Evolutionary conservation across 2,329 filamentous ascomycete genomes (phyloP), one percentile per base, ranked within the genome.

Genomic region (Xylaria sp.): DNA sequence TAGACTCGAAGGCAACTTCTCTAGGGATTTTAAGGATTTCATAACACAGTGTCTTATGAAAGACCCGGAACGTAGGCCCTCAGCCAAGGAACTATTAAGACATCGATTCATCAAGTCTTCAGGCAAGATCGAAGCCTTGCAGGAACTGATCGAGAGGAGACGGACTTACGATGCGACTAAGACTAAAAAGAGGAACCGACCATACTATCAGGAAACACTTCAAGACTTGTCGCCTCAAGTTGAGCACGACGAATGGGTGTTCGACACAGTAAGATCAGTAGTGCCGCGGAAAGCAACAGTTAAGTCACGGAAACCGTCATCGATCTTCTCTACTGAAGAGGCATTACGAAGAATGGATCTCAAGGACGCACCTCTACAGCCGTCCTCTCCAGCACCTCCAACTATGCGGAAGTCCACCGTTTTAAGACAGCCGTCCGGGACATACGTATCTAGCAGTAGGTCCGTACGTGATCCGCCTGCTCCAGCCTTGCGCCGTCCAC

Each of bases 191-290:
- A 88, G 87, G 65, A 91, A 93, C 75, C 87, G 91, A 1, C 92
- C 92, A 75, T 97, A 95, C 81, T 98, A 98, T 80, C 94, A 97
- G 75, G 95, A 98, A 82, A 97, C 95, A 2, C 84, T 98, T 58
- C 88, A 91, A 74, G 90, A 88, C 9, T 87, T 97, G 63, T 85
- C 87, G 2, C 85, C 88, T 1, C 89, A 85, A 72, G 84, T 88
- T 44, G 91, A 94, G 5, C 86, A 92, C 18, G 93, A 97, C 71
- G 94, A 93, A 72, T 98, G 95, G 95, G 91, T 97, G 1, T 98
- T 98, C 78, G 95, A 98, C 77, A 98, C 95, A 0, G 90, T 98
- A 77, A 96, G 93, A 79, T 93, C 92, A 0, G 84, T 91, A 37
- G 86, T 84, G 3, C 85, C 88, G 3, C 87, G 87, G 74, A 88